Base-by-base conservation (phyloP, 2,329 filamentous ascomycete genomes). In the Raffaelea arxii region DNA sequence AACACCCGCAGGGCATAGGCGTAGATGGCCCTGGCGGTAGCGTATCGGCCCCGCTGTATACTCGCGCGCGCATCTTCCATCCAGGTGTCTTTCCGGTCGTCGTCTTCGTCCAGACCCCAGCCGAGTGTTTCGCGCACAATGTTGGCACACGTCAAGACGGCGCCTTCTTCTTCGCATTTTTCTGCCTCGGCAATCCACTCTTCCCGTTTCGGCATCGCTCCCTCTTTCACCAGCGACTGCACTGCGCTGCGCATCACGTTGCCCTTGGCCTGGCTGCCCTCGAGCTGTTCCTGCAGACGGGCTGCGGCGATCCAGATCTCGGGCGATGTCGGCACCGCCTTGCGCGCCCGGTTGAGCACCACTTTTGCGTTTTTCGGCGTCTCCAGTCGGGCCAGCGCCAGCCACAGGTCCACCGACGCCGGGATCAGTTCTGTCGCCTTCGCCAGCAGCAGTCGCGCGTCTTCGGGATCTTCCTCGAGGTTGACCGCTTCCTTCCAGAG, bases 401-500 rank as follows among this genome's bases (percentile, higher is more conserved):
- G 76, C 92, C 92, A 98, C 2, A 98, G 70, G 60, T 98, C 94
- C 32, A 96, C 84, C 1, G 91, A 95, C 6, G 94, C 72, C 0
- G 91, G 91, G 47, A 98, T 94, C 48, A 96, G 84, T 57, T 98
- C 90, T 0, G 90, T 94, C 1, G 94, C 94, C 66, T 96, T 96
- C 41, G 89, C 90, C 41, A 98, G 77, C 46, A 98, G 74, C 47
- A 98, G 71, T 51, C 83, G 82, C 4, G 94, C 94, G 67, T 96
- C 89, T 25, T 83, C 84, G 0, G 85, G 78, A 55, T 95, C 84
- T 58, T 96, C 91, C 59, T 97, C 92, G 46, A 97, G 69, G 56
- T 97, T 97, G 52, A 98, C 91, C 5, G 91, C 84, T 61, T 94
- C 89, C 62, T 97, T 98, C 92, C 92, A 98, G n/a, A 98, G 76